Base-by-base conservation (phyloP, 2,329 filamentous ascomycete genomes). In the Ophiocordyceps camponoti-saundersi region DNA sequence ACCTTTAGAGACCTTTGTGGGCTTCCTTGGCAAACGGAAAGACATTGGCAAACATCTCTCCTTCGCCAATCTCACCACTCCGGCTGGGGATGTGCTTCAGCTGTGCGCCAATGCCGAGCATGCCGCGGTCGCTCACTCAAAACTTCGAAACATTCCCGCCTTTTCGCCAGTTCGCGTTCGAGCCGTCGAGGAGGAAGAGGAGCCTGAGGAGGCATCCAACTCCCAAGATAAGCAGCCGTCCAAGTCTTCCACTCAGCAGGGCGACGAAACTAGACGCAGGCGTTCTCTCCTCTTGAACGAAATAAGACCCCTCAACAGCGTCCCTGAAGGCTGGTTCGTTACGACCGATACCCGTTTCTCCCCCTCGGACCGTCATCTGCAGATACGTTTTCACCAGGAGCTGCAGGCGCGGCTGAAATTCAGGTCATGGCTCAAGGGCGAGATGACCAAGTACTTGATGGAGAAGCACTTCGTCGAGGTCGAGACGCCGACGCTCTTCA, bases 401-500 rank as follows among this genome's bases (percentile, higher is more conserved):
- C 67, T 95, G 5, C 75, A 77, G 21, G 65, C 81, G 1, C 77
- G 88, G 4, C 70, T 98, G 3, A 61, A 68, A 1, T 81, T 90
- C 52, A 77, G 93, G n/a, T 72, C 77, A 22, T 68, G 70, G 52
- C 70, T 82, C 4, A 69, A 65, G 36, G 69, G 67, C 5, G 69
- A 70, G 48, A 64, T 70, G 30, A 77, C 70, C 51, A 70, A 72
- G 43, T 57, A 69, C 10, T 69, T 88, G 30, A 67, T 72, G 16
- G 61, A 69, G 6, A 68, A 71, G 23, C 72, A 70, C 1, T 90
- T 89, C 56, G 68, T 75, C 13, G 84, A 96, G 53, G 75, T 96
- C 30, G 92, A 98, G 61, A 98, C 92, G 0, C 92, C 92, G 0
- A 68, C 95, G 4, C 72, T 98, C 0, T 98, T 98, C 75, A 98